A percentile compares a stretch with the other conserved stretches of the same genome.
phyloP scores from a whole-genome alignment of 2,329 filamentous ascomycete species.

The Leptodontidium sp. region DNA sequence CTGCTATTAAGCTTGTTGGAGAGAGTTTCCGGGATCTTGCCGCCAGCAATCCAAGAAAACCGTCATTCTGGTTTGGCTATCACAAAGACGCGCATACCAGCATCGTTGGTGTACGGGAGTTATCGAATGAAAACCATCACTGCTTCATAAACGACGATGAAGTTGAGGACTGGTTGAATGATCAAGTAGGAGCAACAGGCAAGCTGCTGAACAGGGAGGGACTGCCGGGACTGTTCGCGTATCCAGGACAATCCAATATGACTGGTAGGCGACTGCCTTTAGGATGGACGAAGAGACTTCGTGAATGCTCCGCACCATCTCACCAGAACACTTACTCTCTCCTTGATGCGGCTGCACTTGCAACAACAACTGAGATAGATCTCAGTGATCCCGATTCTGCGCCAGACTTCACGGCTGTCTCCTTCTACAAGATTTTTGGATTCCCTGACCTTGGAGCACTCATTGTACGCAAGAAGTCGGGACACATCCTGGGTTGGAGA shows the following conservation, averaged over 20 bases:
- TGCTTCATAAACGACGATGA: conserved; percentile 64
- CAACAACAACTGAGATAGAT: conserved; percentile 78
- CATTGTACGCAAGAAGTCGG: conserved; percentile 77
- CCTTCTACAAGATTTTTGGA: conserved; percentile 95
- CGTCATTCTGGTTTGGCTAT: conserved; percentile 82
- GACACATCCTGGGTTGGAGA: conserved; percentile 68
- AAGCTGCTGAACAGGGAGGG: conserved; percentile 40
- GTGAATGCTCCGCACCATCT: conserved; percentile 44
- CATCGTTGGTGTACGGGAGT: conserved; percentile 79
- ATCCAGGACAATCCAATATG: conserved; percentile 62
- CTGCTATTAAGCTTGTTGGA: conserved; percentile 83
- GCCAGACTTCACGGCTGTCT: conserved; percentile 86
- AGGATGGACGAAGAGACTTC: conserved; percentile 66
- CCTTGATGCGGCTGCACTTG: conserved; percentile 85
- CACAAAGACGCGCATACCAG: conserved; percentile 89
- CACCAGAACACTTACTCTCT: conserved; percentile 65
- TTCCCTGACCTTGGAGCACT: conserved; percentile 90
- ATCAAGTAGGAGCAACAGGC: conserved; percentile 36
- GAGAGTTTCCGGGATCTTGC: conserved; percentile 76
- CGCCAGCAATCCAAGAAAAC: conserved; percentile 63
- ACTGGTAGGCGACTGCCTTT: conserved; percentile 74
- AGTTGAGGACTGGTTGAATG: conserved; percentile 69
- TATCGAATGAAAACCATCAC: conserved; percentile 71
- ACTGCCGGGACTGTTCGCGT: conserved; percentile 70
- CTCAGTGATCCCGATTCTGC: conserved; percentile 66